phyloP scores from a whole-genome alignment of 140 eudicot genomes.

The Flaveria floridana region DNA sequence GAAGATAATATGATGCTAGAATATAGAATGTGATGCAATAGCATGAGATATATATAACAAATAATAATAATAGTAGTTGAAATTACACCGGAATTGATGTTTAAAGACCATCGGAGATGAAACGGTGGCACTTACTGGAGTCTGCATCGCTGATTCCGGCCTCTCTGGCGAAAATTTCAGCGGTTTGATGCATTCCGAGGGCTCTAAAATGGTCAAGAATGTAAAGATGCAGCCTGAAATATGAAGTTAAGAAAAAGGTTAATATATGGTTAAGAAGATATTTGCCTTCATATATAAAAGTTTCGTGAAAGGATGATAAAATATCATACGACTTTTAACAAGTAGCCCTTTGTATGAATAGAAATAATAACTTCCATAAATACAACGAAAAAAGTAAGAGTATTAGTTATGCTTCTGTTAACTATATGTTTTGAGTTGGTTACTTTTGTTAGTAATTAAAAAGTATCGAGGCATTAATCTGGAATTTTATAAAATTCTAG shows the following conservation, averaged over 20 bases:
- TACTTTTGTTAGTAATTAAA: too few relatives aligned
- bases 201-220: background rate
- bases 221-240: conserved; percentile 11
- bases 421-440: too few relatives aligned
- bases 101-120: background rate
- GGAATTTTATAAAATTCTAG: too few relatives aligned
- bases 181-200: conserved; percentile 12
- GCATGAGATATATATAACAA: background rate
- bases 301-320: too few relatives aligned
- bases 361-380: too few relatives aligned
- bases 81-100: background rate
- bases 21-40: background rate
- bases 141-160: background rate
- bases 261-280: too few relatives aligned
- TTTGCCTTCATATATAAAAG: too few relatives aligned
- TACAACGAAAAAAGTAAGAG: too few relatives aligned
- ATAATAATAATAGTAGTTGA: background rate
- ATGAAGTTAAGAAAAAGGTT: background rate
- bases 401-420: too few relatives aligned
- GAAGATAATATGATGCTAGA: background rate
- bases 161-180: conserved; percentile 4
- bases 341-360: too few relatives aligned
- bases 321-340: too few relatives aligned
- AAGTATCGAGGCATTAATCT: too few relatives aligned
- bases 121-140: background rate